phyloP scores from a whole-genome alignment of 139 green algal genomes.

The Mesotaenium endlicherianum region DNA sequence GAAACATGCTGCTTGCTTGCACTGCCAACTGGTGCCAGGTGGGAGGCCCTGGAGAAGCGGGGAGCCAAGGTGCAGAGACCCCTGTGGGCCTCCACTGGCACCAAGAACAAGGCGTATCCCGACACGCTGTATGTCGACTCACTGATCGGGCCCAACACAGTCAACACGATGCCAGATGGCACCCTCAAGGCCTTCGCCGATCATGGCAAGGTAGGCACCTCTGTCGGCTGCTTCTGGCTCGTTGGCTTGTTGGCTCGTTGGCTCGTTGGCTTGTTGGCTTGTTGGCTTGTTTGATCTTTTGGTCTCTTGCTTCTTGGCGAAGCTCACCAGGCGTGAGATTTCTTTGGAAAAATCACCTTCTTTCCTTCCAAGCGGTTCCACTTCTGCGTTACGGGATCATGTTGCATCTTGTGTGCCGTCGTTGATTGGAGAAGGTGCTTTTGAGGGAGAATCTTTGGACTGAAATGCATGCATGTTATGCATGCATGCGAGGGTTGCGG shows the following conservation, averaged over 20 bases:
- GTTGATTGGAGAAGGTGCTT: background rate
- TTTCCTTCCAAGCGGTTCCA: background rate
- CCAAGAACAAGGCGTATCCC: conserved; percentile 34
- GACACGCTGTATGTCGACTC: conserved; percentile 48
- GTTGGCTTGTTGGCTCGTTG: too few relatives aligned
- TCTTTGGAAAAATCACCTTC: background rate
- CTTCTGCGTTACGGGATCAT: background rate
- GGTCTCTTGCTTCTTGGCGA: background rate
- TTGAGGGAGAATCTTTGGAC: background rate
- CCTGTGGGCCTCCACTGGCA: conserved; percentile 42
- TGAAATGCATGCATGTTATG: background rate
- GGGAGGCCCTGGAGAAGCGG: conserved; percentile 20
- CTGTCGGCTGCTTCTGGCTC: background rate
- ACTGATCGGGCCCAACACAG: conserved; percentile 43
- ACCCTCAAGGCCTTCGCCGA: conserved; percentile 35
- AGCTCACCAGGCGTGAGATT: background rate
- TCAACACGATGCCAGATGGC: conserved; percentile 47
- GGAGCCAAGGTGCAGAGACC: conserved; percentile 29
- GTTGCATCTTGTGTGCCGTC: background rate
- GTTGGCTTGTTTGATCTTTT: too few relatives aligned
- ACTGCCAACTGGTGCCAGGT: too few relatives aligned
- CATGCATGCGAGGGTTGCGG: background rate
- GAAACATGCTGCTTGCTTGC: too few relatives aligned
- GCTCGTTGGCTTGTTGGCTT: too few relatives aligned
- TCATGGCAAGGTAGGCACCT: conserved; percentile 21